Evolutionary conservation across 2,329 filamentous ascomycete genomes (phyloP), one percentile per base, ranked within the genome.

Genomic region (Aureobasidium namibiae): DNA sequence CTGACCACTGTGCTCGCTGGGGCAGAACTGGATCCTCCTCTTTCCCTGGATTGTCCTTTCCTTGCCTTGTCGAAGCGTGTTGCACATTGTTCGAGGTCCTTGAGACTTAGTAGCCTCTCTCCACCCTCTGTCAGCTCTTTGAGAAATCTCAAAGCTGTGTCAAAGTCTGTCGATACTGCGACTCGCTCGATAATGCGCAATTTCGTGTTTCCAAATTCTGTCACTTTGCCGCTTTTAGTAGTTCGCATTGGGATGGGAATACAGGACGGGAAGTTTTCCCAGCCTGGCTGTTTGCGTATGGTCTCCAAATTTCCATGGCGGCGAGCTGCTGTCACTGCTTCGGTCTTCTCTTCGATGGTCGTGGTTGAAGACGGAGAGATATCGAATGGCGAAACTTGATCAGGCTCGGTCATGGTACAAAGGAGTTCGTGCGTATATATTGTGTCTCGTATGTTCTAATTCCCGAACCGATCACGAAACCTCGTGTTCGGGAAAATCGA

Each of bases 171-270:
- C 31, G 45, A 26, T 2, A 57, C 23, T 1, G 54, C 54, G 23
- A 57, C 39, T 16, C 54, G 54, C n/a, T 57, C 54, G 33, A 57
- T 57, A 31, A 57, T 46, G 42, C 54, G 54, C 14, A 57, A n/a
- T n/a, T 57, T 57, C 2, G 41, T 57, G 33, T 57, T 57, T 24
- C 54, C 54, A n/a, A 57, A 57, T 16, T 57, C 54, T 1, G 54
- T 57, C 33, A 57, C 44, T 31, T 48, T 57, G 34, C 54, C 54
- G 41, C 54, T 48, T 18, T 57, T 57, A 14, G 54, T 57, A 8
- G 54, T 57, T 13, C 54, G 54, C 54, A 57, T 57, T 7, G 42
- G 9, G 8, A 39, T 9, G 2, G 54, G 54, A 1, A 57, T 29
- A 13, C 54, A 48, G 8, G 36, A 23, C 2, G 54, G 54, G 5